phyloP scores from a whole-genome alignment of 2,329 filamentous ascomycete genomes.

The Colletotrichum plurivorum region DNA sequence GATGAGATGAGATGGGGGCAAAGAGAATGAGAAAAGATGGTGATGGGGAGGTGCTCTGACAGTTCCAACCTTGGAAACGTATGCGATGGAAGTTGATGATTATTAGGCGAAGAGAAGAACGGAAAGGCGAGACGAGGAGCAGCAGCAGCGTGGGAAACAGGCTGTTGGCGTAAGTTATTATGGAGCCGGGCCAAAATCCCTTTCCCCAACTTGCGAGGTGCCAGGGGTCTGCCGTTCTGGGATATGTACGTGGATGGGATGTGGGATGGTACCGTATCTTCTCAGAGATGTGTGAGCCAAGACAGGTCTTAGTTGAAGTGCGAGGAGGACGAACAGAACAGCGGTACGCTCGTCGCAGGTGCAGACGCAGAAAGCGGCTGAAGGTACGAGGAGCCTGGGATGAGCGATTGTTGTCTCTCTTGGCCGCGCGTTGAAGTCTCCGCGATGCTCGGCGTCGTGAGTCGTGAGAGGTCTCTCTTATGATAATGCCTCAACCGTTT shows the following conservation, averaged over 20 bases:
- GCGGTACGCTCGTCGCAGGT: neutral
- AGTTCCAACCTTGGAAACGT: slow-evolving; percentile 1
- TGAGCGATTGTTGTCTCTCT: neutral
- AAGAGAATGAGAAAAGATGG: no score
- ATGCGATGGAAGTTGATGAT: slow-evolving; percentile 2
- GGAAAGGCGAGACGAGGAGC: neutral
- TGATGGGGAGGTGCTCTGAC: neutral
- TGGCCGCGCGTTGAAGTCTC: neutral
- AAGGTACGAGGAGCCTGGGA: neutral
- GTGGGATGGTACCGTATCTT: neutral
- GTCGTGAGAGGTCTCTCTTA: neutral
- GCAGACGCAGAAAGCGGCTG: neutral
- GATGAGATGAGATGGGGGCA: slow-evolving; percentile 1
- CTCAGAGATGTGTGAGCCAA: slow-evolving; percentile 14
- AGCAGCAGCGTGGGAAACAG: neutral
- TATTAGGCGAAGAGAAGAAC: slow-evolving; percentile 14
- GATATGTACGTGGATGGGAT: neutral
- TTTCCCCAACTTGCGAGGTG: slow-evolving; percentile 13
- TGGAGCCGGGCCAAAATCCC: slow-evolving; percentile 1
- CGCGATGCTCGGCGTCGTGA: slow-evolving; percentile 1
- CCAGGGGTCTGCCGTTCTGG: slow-evolving; percentile 13
- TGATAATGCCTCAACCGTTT: neutral
- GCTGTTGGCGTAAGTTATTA: slow-evolving; percentile 1
- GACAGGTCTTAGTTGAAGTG: slow-evolving; percentile 13
- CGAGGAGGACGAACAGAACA: neutral